These are phyloP conservation scores for Entophlyctis luteolus DNA, from an alignment of 192 early-diverging fungal genomes.

Conservation along the genomic window DNA sequence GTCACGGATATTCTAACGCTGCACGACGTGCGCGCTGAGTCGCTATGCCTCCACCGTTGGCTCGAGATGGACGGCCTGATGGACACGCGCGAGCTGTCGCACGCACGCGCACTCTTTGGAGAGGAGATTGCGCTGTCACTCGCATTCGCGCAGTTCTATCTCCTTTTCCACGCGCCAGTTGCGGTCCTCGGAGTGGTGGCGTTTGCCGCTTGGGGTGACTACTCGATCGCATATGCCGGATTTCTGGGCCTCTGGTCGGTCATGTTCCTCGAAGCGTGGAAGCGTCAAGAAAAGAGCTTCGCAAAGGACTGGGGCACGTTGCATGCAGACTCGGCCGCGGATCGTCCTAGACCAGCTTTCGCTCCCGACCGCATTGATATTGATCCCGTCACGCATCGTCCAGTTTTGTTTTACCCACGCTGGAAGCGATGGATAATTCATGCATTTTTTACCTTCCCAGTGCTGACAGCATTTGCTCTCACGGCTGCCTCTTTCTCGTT, in stretches of 20 bases:
- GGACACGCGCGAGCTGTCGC: background rate
- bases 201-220: slow-evolving; percentile 49
- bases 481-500: slow-evolving; percentile 52
- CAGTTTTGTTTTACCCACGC: slow-evolving; percentile 63
- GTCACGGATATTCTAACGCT: background rate
- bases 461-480: slow-evolving; percentile 48
- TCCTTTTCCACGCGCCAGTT: slow-evolving; percentile 66
- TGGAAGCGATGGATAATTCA: slow-evolving; percentile 62
- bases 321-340: slow-evolving; percentile 55
- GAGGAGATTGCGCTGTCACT: slow-evolving; percentile 91
- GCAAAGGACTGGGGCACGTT: slow-evolving; percentile 75
- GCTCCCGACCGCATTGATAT: slow-evolving; percentile 49
- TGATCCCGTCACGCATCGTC: slow-evolving; percentile 74
- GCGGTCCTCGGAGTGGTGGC: slow-evolving; percentile 60
- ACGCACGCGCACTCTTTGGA: slow-evolving; percentile 46
- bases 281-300: slow-evolving; percentile 66
- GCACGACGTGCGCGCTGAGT: background rate
- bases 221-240: slow-evolving; percentile 63
- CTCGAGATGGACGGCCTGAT: background rate
- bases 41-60: background rate
- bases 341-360: slow-evolving; percentile 60
- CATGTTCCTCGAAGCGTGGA: slow-evolving; percentile 77
- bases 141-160: slow-evolving; percentile 87
- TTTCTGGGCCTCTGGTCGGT: slow-evolving; percentile 53
- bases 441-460: slow-evolving; percentile 30